Evolutionary conservation across 2,329 filamentous ascomycete species (phyloP).

Genomic region (Furcasterigmium sp.): DNA sequence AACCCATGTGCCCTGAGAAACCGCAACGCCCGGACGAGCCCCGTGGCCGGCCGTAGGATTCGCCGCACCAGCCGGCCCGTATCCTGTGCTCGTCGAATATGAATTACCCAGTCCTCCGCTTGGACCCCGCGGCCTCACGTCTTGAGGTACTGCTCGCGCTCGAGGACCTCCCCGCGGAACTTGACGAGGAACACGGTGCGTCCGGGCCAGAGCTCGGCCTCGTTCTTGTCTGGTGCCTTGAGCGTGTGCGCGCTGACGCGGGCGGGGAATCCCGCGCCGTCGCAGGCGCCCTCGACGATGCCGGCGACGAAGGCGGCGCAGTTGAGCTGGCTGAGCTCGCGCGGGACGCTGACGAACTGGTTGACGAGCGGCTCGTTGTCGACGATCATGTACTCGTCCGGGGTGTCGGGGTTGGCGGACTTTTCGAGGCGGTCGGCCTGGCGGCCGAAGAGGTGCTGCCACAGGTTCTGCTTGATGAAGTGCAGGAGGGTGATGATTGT

Average conservation of each 20-base stretch:
- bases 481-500: conserved; percentile 88
- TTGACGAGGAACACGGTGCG: conserved; percentile 95
- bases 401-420: conserved; percentile 71
- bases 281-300: conserved; percentile 91
- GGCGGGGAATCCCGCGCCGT: conserved; percentile 84
- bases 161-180: conserved; percentile 85
- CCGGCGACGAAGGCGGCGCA: conserved; percentile 94
- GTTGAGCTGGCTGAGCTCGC: conserved; percentile 94
- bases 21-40: no score
- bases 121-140: background rate
- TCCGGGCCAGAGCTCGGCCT: conserved; percentile 86
- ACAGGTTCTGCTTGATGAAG: conserved; percentile 89
- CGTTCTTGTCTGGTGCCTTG: conserved; percentile 39
- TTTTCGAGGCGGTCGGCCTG: conserved; percentile 92
- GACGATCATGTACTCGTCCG: conserved; percentile 97
- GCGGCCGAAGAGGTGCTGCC: conserved; percentile 86
- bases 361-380: conserved; percentile 98
- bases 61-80: no score
- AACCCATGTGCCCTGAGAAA: background rate
- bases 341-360: conserved; percentile 85
- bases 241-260: conserved; percentile 86
- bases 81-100: background rate
- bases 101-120: no score
- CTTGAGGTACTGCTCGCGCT: conserved; percentile 76
- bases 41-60: no score